Conservation (phyloP, 2,329 filamentous ascomycete species). For the Xylaria digitata region DNA sequence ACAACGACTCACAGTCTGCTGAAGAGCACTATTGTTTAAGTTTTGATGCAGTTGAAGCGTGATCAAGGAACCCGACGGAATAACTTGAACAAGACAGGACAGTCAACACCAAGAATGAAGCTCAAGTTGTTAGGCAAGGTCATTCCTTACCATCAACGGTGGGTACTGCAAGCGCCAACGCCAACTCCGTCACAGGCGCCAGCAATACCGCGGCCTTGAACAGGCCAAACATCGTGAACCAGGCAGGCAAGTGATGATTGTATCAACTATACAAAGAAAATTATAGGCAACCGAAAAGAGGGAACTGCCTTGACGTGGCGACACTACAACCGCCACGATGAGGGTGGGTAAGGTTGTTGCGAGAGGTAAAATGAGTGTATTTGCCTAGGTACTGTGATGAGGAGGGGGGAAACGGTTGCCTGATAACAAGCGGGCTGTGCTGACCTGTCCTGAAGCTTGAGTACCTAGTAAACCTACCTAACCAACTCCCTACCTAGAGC, state of each 20-base stretch:
- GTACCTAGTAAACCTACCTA: too few species aligned
- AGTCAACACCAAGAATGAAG: constrained; percentile 19
- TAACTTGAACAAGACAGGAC: constrained; percentile 27
- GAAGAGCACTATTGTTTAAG: constrained; percentile 36
- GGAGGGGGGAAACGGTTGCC: constrained; percentile 36
- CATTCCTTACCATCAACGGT: constrained; percentile 37
- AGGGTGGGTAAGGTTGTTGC: constrained; percentile 21
- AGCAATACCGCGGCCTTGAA: constrained; percentile 51
- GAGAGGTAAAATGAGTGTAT: constrained; percentile 22
- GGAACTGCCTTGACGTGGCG: constrained; percentile 29
- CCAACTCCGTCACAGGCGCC: constrained; percentile 51
- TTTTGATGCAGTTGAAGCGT: constrained; percentile 41
- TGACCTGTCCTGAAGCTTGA: constrained; percentile 14
- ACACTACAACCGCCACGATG: constrained; percentile 30
- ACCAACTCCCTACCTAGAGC: too few species aligned
- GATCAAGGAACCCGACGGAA: constrained; percentile 44
- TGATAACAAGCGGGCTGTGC: constrained; percentile 39
- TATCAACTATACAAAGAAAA: constrained; percentile 8
- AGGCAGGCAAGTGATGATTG: constrained; percentile 39
- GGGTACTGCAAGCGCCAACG: constrained; percentile 35
- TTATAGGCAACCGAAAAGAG: constrained; percentile 18
- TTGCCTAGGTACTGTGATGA: constrained; percentile 4
- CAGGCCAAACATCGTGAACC: constrained; percentile 51
- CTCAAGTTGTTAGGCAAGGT: constrained; percentile 12
- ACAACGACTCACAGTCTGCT: constrained; percentile 44